Evolutionary conservation across 306 rosid genomes (phyloP).

Genomic region (Mucuna pruriens): DNA sequence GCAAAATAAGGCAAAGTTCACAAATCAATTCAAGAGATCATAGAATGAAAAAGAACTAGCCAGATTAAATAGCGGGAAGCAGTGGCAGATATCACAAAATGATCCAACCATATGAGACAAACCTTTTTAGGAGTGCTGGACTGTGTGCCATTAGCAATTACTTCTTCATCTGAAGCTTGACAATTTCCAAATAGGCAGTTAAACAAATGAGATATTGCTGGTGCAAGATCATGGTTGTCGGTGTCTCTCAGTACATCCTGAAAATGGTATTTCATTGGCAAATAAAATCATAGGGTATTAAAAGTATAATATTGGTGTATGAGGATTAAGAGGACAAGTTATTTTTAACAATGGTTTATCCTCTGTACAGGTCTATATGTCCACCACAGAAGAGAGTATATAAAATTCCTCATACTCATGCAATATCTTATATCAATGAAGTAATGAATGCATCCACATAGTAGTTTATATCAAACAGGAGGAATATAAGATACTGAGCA

Average conservation of each 20-base stretch:
- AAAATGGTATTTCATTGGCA: constrained; percentile 13
- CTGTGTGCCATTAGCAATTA: constrained; percentile 44
- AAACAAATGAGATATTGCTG: constrained; percentile 69
- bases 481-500: not conserved
- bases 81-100: not conserved
- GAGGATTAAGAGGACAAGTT: not conserved
- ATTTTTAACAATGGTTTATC: constrained; percentile 9
- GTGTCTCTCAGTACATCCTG: constrained; percentile 86
- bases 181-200: constrained; percentile 82
- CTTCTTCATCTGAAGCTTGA: constrained; percentile 58
- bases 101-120: constrained; percentile 22
- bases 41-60: not conserved
- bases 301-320: not conserved
- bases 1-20: constrained; percentile 4
- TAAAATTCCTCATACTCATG: not conserved
- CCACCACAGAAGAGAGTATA: not conserved
- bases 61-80: not conserved
- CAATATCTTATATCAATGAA: constrained; percentile 15
- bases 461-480: not conserved
- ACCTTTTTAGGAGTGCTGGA: constrained; percentile 63
- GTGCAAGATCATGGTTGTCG: constrained; percentile 81
- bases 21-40: not conserved
- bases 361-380: not conserved
- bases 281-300: not conserved
- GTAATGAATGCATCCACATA: constrained; percentile 26